Evolutionary conservation across 129 eudicot species (phyloP).

Genomic region (Pulicaria dysenterica): DNA sequence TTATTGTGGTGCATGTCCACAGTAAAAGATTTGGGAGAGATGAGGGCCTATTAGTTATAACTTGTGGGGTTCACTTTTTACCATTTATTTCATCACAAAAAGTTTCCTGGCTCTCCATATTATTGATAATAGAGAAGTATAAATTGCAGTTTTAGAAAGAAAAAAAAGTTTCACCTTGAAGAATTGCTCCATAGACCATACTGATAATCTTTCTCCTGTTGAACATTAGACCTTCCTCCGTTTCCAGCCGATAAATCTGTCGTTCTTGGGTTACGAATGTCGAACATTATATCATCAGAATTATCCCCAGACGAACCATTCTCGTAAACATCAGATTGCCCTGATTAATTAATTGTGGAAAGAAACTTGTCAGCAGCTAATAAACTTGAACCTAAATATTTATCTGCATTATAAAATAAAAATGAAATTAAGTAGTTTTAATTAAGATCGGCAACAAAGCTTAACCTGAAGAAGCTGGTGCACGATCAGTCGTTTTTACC

Average conservation of each 20-base stretch:
- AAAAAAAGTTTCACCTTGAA: constrained; percentile 60
- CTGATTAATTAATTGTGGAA: constrained; percentile 36
- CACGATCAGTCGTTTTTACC: constrained; percentile 89
- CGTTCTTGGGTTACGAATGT: constrained; percentile 51
- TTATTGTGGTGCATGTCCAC: constrained; percentile 3
- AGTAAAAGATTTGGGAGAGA: background rate
- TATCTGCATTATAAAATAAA: background rate
- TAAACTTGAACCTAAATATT: constrained; percentile 1
- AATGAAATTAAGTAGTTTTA: background rate
- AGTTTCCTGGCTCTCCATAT: constrained; percentile 2
- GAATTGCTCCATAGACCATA: constrained; percentile 82
- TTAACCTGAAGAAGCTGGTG: constrained; percentile 84
- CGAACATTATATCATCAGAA: constrained; percentile 77
- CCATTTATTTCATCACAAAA: constrained; percentile 34
- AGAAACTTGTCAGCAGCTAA: background rate
- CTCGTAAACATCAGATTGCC: constrained; percentile 72
- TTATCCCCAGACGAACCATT: constrained; percentile 93
- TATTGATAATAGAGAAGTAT: constrained; percentile 1
- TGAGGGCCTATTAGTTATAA: background rate
- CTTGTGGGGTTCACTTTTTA: constrained; percentile 21
- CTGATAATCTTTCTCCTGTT: constrained; percentile 48
- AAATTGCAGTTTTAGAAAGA: background rate
- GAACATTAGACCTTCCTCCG: constrained; percentile 45
- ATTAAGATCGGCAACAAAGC: background rate
- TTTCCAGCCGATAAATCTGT: constrained; percentile 48